These are phyloP conservation scores for Diatrype stigma DNA, from an alignment of 2,329 filamentous ascomycete species.

Conservation along the genomic window DNA sequence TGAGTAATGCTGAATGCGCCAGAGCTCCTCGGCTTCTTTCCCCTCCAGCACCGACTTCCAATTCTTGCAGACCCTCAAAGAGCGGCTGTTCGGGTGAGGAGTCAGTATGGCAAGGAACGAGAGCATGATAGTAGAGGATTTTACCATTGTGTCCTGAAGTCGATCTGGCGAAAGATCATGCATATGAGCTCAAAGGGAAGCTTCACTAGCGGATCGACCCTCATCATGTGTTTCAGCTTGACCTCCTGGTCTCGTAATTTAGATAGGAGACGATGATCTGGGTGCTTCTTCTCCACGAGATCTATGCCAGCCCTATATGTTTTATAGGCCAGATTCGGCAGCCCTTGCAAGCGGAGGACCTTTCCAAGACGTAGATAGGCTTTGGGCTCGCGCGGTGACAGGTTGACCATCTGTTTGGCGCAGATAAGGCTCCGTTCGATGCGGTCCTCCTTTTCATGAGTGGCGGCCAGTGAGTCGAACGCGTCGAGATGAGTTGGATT, in stretches of 20 bases:
- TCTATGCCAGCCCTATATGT: constrained; percentile 21
- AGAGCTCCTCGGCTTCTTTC: constrained; percentile 10
- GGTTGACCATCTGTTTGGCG: constrained; percentile 22
- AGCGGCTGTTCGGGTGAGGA: constrained; percentile 12
- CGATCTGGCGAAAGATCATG: constrained; percentile 20
- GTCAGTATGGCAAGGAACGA: not conserved
- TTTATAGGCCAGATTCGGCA: constrained; percentile 13
- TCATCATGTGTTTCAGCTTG: constrained; percentile 11
- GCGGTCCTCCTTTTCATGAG: constrained; percentile 13
- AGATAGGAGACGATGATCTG: constrained; percentile 17
- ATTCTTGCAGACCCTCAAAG: constrained; percentile 20
- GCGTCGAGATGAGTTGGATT: constrained; percentile 19
- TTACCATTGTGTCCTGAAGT: constrained; percentile 20
- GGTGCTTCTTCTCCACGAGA: constrained; percentile 20
- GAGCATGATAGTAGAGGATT: not conserved
- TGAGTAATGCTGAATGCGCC: constrained; percentile 16
- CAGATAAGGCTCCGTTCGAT: constrained; percentile 11
- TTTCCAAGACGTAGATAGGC: constrained; percentile 25
- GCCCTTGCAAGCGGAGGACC: constrained; percentile 16
- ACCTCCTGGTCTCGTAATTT: constrained; percentile 13
- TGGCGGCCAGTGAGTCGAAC: constrained; percentile 20
- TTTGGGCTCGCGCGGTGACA: constrained; percentile 23
- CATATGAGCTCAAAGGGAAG: constrained; percentile 23
- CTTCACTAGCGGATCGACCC: constrained; percentile 15
- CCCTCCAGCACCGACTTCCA: constrained; percentile 19